Evolutionary conservation across 169 alveolate genomes (phyloP), one percentile per base, ranked within the genome.

Genomic region (Plasmodium billcollinsi): DNA sequence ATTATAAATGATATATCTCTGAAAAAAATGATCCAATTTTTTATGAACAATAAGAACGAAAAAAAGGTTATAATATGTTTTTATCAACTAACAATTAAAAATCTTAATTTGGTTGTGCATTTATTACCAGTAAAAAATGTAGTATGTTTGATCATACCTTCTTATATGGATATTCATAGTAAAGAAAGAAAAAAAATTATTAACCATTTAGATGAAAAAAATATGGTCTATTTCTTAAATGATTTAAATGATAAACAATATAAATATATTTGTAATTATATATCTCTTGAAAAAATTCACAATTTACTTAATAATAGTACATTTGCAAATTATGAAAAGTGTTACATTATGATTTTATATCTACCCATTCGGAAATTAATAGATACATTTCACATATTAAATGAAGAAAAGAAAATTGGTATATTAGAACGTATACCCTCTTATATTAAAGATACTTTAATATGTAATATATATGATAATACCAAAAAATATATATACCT

Each of bases 1-100:
- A 83, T 83, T 71, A 63, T 83, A 14, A 83, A 83, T 83, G 91
- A 83, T 15, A 83, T 83, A 83, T 83, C 91, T 45, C 26, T 70
- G 21, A 83, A 83, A 58, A 49, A 33, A 26, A 43, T 83, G 8
- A 47, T 58, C 15, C 70, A 70, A 62, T 18, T 83, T 45, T 83
- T 83, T 61, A 61, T 83, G 6, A 39, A 39, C 47, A 39, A 39
- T 39, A 39, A 39, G 0, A 39, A 39, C 5, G 49, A 83, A 65
- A 73, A 83, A 18, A 83, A 83, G 43, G 63, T 50, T 14, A 15
- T 58, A n/a, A 62, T 72, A 20, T 69, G 91, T 14, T 45, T 83
- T 20, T 20, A 26, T 43, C 26, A 49, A 47, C 24, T 83, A 50
- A 9, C 74, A 7, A 39, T 18, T 20, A 83, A 52, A 33, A 71